Base-by-base conservation (phyloP, 371 early-diverging fungal genomes). In the Mucor ambiguus region DNA sequence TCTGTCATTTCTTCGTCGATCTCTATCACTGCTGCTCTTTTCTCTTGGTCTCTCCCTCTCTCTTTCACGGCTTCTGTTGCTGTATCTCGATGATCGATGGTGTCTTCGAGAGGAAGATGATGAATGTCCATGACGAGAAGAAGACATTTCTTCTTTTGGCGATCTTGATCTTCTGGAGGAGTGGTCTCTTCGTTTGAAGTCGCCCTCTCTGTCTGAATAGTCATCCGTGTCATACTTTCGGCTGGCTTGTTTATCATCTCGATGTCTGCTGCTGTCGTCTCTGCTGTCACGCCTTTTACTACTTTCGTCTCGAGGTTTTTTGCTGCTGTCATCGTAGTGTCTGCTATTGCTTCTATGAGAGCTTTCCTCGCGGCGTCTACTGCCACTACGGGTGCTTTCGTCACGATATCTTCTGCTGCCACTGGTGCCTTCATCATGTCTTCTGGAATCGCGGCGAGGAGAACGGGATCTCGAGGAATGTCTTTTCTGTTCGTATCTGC, bases 101-200 rank as follows among this genome's bases (percentile, higher is more conserved):
- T 67, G 80, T 82, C 68, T 82, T 92, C 38, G 89, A 83, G 46
- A 92, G 90, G 64, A 93, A 69, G 30, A 79, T 90, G 90, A 75
- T 7, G 49, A 29, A 26, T 38, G 33, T 9, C 30, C 30, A 10
- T 32, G 33, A 14, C 9, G 6, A 38, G 41, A 49, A 2, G 56
- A 29, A 10, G 52, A 28, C 14, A 28, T 10, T 16, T 52, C 52
- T 2, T 52, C 52, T 4, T 52, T 52, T 12, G 52, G 52, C 10
- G 52, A 52, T 52, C 52, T 26, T 26, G 52, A 52, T 28, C 52
- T 11, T 52, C 52, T 52, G 4, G 52, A 18, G 20, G 58, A 32
- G 72, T 85, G 88, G 6, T 52, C 52, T 52, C 52, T 52, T 16
- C 52, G 24, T 9, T 48, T 48, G 48, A 48, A 48, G 10, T 48